Conservation (phyloP, 1,284 basidiomycete species). For the Cryptococcus sp. region DNA sequence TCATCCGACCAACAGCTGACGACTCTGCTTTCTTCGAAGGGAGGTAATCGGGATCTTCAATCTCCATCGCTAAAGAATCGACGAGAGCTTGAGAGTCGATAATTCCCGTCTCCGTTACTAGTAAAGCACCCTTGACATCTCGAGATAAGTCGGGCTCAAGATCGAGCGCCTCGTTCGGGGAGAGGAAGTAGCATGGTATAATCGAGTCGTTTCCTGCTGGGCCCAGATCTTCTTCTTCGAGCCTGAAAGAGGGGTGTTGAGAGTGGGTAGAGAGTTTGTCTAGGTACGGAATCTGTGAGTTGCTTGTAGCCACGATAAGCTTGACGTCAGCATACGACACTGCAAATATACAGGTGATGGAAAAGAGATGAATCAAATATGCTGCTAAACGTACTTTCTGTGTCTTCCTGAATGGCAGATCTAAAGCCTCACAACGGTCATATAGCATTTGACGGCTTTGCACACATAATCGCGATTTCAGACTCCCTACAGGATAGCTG, state of each 20-base stretch:
- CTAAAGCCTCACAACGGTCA: constrained; percentile 62
- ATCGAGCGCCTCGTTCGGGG: constrained; percentile 64
- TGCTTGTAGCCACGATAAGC: constrained; percentile 69
- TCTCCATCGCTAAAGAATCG: constrained; percentile 72
- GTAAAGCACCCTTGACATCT: constrained; percentile 68
- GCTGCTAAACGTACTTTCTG: constrained; percentile 60
- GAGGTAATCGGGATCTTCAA: constrained; percentile 49
- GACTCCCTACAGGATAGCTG: constrained; percentile 71
- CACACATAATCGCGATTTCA: constrained; percentile 84
- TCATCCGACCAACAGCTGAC: constrained; percentile 43
- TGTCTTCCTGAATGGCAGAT: constrained; percentile 66
- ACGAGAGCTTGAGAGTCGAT: constrained; percentile 80
- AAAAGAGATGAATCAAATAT: neutral
- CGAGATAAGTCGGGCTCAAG: constrained; percentile 77
- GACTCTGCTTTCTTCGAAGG: neutral
- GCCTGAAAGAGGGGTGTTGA: constrained; percentile 38
- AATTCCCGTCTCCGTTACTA: constrained; percentile 85
- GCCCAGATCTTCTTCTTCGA: constrained; percentile 1
- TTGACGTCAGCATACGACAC: constrained; percentile 9
- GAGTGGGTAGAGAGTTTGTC: constrained; percentile 65
- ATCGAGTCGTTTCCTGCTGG: constrained; percentile 37
- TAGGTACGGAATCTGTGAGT: constrained; percentile 65
- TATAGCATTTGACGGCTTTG: constrained; percentile 84
- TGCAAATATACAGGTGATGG: too few species aligned
- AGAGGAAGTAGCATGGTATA: constrained; percentile 66